phyloP scores from a whole-genome alignment of 805 yeast species.

The Spathaspora gorwiae region DNA sequence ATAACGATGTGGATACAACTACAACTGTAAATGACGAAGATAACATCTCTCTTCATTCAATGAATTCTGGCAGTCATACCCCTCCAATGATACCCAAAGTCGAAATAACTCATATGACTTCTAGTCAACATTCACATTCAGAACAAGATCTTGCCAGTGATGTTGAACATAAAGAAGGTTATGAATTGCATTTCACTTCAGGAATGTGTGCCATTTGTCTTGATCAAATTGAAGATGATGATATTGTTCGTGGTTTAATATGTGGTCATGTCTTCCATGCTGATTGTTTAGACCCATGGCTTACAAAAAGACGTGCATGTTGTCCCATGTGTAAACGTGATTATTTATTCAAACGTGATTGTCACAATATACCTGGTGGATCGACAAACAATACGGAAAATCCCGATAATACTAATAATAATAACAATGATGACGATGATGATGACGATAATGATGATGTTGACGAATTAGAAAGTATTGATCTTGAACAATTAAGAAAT shows the following conservation, averaged over 20 bases:
- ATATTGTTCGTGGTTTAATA: slow-evolving; percentile 63
- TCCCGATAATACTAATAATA: slow-evolving; percentile 1
- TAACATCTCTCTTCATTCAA: background rate
- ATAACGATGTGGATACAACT: background rate
- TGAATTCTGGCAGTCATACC: background rate
- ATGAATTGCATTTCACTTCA: slow-evolving; percentile 47
- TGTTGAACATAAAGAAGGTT: background rate
- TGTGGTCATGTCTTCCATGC: slow-evolving; percentile 85
- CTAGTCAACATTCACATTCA: background rate
- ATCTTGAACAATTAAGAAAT: slow-evolving; percentile 29
- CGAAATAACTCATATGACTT: background rate
- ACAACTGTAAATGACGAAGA: slow-evolving; percentile 2
- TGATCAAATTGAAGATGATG: slow-evolving; percentile 58
- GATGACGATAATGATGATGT: slow-evolving; percentile 11
- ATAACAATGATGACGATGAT: slow-evolving; percentile 8
- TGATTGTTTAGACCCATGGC: slow-evolving; percentile 79
- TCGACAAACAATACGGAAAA: background rate
- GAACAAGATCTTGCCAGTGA: background rate
- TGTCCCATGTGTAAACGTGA: slow-evolving; percentile 83
- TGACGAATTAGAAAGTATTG: slow-evolving; percentile 14
- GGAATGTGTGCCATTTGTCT: slow-evolving; percentile 79
- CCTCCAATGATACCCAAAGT: background rate
- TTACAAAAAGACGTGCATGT: slow-evolving; percentile 66
- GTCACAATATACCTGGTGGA: slow-evolving; percentile 2
- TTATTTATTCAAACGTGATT: slow-evolving; percentile 27